Evolutionary conservation across 192 early-diverging fungal species (phyloP).

Genomic region (Backusella parvicylindrica): DNA sequence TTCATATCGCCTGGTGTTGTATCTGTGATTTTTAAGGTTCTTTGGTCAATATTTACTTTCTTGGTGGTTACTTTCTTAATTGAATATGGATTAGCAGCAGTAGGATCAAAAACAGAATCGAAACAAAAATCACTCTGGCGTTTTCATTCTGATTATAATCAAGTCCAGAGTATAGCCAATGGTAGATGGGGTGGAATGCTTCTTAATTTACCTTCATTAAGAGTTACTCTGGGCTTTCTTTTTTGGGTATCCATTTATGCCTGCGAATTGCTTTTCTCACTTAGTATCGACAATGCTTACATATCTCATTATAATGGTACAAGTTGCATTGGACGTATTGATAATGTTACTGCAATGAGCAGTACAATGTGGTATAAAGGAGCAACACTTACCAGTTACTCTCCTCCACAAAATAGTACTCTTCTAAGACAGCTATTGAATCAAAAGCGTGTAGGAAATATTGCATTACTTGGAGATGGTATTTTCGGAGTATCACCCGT

Average conservation of each 20-base stretch:
- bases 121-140: background rate
- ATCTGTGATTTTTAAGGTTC: background rate
- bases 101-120: background rate
- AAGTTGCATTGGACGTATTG: background rate
- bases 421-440: background rate
- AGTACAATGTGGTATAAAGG: background rate
- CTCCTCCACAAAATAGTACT: background rate
- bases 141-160: background rate
- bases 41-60: background rate
- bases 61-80: background rate
- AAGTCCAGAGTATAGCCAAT: background rate
- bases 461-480: background rate
- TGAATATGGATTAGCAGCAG: background rate
- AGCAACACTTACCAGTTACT: background rate
- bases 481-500: background rate
- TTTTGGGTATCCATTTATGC: background rate
- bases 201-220: background rate
- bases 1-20: background rate
- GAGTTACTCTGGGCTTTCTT: background rate
- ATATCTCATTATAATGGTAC: background rate
- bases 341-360: background rate
- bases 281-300: background rate
- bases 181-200: background rate
- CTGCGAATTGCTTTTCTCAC: background rate
- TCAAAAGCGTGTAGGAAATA: background rate